These are phyloP conservation scores for Ocimum tenuiflorum DNA, from an alignment of 257 asterid genomes.

Conservation along the genomic window DNA sequence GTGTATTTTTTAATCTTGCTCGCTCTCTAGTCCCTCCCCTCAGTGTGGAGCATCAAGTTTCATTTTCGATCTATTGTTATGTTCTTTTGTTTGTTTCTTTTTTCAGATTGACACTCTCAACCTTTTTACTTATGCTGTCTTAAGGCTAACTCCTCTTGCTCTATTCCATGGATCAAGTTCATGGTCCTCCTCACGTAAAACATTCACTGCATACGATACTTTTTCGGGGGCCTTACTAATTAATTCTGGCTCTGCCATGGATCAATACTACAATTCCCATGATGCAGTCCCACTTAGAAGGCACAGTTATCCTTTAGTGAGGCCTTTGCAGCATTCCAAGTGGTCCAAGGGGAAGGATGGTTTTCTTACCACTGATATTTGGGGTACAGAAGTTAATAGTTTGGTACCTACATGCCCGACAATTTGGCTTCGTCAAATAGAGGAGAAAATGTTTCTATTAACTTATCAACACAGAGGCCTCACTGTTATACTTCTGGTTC, in stretches of 20 bases:
- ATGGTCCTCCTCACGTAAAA: slow-evolving; percentile 62
- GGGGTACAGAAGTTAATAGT: slow-evolving; percentile 72
- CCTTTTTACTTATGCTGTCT: slow-evolving; percentile 74
- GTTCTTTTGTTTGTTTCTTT: not conserved
- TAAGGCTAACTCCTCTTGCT: slow-evolving; percentile 84
- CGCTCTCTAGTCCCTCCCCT: not conserved
- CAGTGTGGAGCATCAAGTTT: not conserved
- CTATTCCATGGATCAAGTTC: slow-evolving; percentile 66
- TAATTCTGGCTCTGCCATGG: slow-evolving; percentile 36
- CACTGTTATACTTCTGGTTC: slow-evolving; percentile 67
- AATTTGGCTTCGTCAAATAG: slow-evolving; percentile 66
- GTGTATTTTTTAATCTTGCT: not conserved
- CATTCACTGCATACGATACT: slow-evolving; percentile 42
- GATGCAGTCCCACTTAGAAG: slow-evolving; percentile 50
- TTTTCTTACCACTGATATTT: slow-evolving; percentile 72
- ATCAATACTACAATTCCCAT: slow-evolving; percentile 42
- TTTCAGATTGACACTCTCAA: slow-evolving; percentile 71
- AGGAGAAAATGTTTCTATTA: slow-evolving; percentile 74
- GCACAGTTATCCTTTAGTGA: slow-evolving; percentile 56
- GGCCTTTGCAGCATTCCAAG: slow-evolving; percentile 80
- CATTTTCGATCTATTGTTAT: not conserved
- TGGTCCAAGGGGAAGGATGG: slow-evolving; percentile 93
- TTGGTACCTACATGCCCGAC: slow-evolving; percentile 50
- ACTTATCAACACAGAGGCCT: slow-evolving; percentile 80
- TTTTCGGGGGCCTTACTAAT: slow-evolving; percentile 42